Evolutionary conservation across 192 early-diverging fungal genomes (phyloP).

Genomic region (Phycomyces nitens): DNA sequence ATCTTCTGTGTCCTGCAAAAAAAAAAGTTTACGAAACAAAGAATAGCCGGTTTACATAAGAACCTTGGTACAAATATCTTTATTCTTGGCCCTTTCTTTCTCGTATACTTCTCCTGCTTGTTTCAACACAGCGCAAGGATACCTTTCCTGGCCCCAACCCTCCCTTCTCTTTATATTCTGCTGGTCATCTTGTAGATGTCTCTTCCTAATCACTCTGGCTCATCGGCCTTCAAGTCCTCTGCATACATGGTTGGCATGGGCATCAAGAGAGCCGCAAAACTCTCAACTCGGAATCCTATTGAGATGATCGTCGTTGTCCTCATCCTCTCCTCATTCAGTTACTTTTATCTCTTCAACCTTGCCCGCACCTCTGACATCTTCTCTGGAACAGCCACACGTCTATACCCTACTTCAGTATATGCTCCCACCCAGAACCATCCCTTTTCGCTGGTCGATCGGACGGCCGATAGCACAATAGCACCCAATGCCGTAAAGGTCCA

Average conservation of each 20-base stretch:
- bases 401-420: slow-evolving; percentile 45
- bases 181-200: too few relatives aligned
- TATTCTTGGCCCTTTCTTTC: not conserved
- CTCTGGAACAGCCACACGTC: slow-evolving; percentile 33
- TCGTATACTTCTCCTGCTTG: not conserved
- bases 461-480: not conserved
- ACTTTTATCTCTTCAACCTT: slow-evolving; percentile 73
- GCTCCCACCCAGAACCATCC: not conserved
- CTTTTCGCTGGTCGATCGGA: not conserved
- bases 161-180: too few relatives aligned
- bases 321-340: slow-evolving; percentile 70
- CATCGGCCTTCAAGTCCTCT: slow-evolving; percentile 24
- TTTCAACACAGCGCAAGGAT: not conserved
- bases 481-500: slow-evolving; percentile 46
- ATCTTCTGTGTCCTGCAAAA: too few relatives aligned
- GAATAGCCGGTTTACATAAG: not conserved
- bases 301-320: slow-evolving; percentile 72
- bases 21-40: too few relatives aligned
- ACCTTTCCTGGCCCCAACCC: not conserved
- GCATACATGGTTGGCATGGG: slow-evolving; percentile 29
- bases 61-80: too few relatives aligned
- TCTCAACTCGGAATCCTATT: slow-evolving; percentile 71
- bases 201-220: slow-evolving; percentile 16
- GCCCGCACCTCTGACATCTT: slow-evolving; percentile 67
- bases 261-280: slow-evolving; percentile 44